These are phyloP conservation scores for Ramaria sp. DNA, from an alignment of 768 basidiomycete genomes.

Conservation along the genomic window DNA sequence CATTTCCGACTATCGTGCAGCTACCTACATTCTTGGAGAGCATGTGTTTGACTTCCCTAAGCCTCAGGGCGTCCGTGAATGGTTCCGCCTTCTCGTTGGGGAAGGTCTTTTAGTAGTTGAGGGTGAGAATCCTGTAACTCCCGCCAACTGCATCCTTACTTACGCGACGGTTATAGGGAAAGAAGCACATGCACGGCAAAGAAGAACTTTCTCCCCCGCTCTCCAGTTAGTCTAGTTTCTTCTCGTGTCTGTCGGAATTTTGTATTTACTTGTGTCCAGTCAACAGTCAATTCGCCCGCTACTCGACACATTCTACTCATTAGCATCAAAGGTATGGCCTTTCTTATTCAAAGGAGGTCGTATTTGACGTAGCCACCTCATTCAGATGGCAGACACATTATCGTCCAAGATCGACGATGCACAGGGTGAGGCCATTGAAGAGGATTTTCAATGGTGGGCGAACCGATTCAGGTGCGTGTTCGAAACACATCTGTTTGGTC, in stretches of 20 bases:
- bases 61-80: slow-evolving; percentile 49
- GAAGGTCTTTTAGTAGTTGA: slow-evolving; percentile 60
- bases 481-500: background rate
- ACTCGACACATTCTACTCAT: background rate
- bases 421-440: background rate
- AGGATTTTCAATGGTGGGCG: slow-evolving; percentile 6
- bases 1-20: slow-evolving; percentile 42
- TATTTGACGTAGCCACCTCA: background rate
- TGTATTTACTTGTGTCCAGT: background rate
- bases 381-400: slow-evolving; percentile 1
- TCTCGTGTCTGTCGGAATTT: background rate
- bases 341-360: background rate
- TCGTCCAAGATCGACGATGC: background rate
- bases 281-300: background rate
- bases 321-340: background rate
- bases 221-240: slow-evolving; percentile 5
- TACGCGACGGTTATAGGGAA: background rate
- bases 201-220: slow-evolving; percentile 4
- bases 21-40: slow-evolving; percentile 44
- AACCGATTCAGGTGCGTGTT: slow-evolving; percentile 4
- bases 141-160: background rate
- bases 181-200: slow-evolving; percentile 10
- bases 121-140: slow-evolving; percentile 25
- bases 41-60: slow-evolving; percentile 51
- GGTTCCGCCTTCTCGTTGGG: slow-evolving; percentile 52